Conservation (phyloP, 176 grass and related monocot genomes). For the Musa acuminata region DNA sequence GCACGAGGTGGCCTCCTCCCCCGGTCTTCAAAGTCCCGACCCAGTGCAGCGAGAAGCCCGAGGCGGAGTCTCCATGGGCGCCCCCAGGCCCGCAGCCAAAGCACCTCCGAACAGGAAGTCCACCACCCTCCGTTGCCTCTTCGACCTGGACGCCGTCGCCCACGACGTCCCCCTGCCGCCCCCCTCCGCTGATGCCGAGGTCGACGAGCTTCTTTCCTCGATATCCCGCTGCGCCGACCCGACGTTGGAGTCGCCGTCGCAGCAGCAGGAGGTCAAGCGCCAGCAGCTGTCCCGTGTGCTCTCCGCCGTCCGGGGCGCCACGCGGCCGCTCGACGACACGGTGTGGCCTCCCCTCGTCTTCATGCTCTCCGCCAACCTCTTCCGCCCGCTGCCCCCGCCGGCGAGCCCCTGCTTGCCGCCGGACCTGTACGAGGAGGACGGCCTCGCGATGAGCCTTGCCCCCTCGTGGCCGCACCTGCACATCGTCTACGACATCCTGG, state of each 20-base stretch:
- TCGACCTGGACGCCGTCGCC: conserved; percentile 32
- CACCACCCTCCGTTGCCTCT: conserved; percentile 62
- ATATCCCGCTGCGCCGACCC: conserved; percentile 37
- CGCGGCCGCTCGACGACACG: conserved; percentile 29
- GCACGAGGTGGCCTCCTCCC: no score
- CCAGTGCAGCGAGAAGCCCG: background rate
- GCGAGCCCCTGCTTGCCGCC: conserved; percentile 17
- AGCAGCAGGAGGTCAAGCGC: conserved; percentile 44
- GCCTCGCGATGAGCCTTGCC: conserved; percentile 2
- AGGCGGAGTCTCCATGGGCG: conserved; percentile 38
- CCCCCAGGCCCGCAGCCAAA: conserved; percentile 7
- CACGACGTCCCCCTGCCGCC: conserved; percentile 8
- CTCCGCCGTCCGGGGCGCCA: conserved; percentile 22
- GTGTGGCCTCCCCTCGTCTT: conserved; percentile 41
- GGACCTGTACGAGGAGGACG: conserved; percentile 36
- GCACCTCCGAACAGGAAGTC: conserved; percentile 25
- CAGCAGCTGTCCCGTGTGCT: conserved; percentile 44
- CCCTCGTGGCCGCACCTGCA: conserved; percentile 64
- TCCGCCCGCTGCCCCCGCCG: conserved; percentile 47
- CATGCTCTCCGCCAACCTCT: conserved; percentile 66
- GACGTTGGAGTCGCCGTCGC: background rate
- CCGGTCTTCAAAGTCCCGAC: no score
- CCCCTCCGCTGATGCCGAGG: conserved; percentile 38
- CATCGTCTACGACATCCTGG: conserved; percentile 54
- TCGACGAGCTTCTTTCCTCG: conserved; percentile 45